Conservation (phyloP, 1,284 basidiomycete species). For the Cryptococcus maquisensis region DNA sequence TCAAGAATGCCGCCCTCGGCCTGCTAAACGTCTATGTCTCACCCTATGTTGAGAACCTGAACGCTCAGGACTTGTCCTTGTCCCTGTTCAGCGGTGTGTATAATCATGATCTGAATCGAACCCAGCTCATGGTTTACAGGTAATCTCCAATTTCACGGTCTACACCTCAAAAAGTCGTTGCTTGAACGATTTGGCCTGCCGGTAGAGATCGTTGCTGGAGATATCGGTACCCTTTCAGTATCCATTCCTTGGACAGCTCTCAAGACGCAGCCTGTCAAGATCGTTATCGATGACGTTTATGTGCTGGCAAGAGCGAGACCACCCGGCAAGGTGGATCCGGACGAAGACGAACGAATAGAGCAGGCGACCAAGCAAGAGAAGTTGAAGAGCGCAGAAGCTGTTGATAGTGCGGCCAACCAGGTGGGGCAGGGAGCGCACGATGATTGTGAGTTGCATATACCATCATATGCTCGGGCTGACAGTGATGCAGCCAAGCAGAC, state of each 20-base stretch:
- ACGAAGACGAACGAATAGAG: conserved; percentile 76
- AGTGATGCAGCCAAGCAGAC: conserved; percentile 58
- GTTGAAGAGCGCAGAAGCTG: conserved; percentile 79
- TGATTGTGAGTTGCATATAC: conserved; percentile 22
- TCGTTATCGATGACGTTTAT: conserved; percentile 91
- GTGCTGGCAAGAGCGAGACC: conserved; percentile 58
- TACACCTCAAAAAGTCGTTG: conserved; percentile 88
- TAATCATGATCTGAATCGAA: too few species aligned
- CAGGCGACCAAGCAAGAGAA: conserved; percentile 87
- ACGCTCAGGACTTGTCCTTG: conserved; percentile 90
- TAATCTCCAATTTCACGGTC: conserved; percentile 72
- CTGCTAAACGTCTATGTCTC: conserved; percentile 88
- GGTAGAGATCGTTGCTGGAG: conserved; percentile 92
- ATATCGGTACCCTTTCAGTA: conserved; percentile 86
- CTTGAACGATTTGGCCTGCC: conserved; percentile 95
- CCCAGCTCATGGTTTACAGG: conserved; percentile 53
- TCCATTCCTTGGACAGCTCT: conserved; percentile 95
- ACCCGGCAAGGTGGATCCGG: conserved; percentile 59
- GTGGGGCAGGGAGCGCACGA: conserved; percentile 39
- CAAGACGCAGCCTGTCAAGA: conserved; percentile 86
- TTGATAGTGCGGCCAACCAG: conserved; percentile 58
- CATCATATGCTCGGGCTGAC: background rate
- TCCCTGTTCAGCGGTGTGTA: conserved; percentile 81
- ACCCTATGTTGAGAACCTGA: conserved; percentile 94
- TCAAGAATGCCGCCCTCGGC: conserved; percentile 40